Base-by-base conservation (phyloP, 495 filamentous ascomycete species). In the Aspergillus mulundensis region DNA sequence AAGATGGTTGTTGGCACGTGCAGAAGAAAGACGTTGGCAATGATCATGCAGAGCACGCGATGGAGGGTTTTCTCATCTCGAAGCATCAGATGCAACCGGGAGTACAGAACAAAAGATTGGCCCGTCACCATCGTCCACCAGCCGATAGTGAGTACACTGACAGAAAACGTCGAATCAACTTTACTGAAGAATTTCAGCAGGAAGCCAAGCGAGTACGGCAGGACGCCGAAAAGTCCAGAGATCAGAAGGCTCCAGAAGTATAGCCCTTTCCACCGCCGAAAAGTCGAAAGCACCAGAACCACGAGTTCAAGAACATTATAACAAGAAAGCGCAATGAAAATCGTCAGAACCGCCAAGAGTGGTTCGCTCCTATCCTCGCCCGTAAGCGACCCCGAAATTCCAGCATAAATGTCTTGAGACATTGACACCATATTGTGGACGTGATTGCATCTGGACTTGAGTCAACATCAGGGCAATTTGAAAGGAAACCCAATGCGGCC, bases 81-180 rank as follows among this genome's bases (percentile, higher is more conserved):
- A 15, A 80, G 64, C 3, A 81, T 77, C 0, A 81, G 64, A 61
- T 81, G 77, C 0, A 81, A 63, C 19, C 78, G 70, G 20, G 77
- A 80, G 47, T 80, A 81, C 10, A 81, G 66, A 18, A 81, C 78
- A 5, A 80, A 56, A 0, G 77, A 73, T 60, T 81, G 78, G 2
- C 78, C 77, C 0, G 77, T 80, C 0, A 81, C 76, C 79, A 82
- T 81, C 7, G 63, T 65, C 68, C 78, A 81, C 78, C 78, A 81
- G 8, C 78, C 78, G 40, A 81, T 56, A 7, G 73, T 77, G 36
- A 80, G 66, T 8, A 81, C 63, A 0, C 72, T 75, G 1, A 79
- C 72, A 0, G 75, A 75, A 0, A 77, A 23, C 11, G 68, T 61
- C 1, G 66, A 70, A 53, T 66, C 64, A 16, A 66, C 63, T 0